Evolutionary conservation across 306 rosid species (phyloP), one percentile per base, ranked within the genome.

Genomic region (Acacia melanoxylon): DNA sequence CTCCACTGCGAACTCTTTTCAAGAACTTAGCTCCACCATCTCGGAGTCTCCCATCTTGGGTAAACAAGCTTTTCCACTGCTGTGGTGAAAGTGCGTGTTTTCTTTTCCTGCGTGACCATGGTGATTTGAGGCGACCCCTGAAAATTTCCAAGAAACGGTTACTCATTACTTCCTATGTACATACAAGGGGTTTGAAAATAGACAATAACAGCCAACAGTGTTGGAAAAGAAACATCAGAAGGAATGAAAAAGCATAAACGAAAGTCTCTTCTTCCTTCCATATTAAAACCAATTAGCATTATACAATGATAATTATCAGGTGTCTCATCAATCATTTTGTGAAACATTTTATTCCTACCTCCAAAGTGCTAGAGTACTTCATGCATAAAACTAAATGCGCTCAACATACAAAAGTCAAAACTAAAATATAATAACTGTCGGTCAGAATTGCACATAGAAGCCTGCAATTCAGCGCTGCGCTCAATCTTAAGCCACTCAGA

Each of bases 1-100:
- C 99, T 85, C 98, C 97, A 77, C 99, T 92, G 81, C 99, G 98
- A 91, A 94, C 99, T 87, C 92, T 96, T 81, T 94, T 96, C 88
- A 96, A 85, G 86, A 96, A 89, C 84, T 92, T 96, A 13, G 89
- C 85, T 83, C 98, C 98, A 24, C 97, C 95, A 78, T 93, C 98
- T 0, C 94, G 92, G 22, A 96, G 88, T 52, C 81, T 92, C 51
- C 99, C 99, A 33, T 96, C 99, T 33, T 86, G 92, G 31, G 94
- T 87, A 80, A 92, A 94, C 83, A 94, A 86, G 59, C 80, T 81
- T 77, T 84, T 90, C 99, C 99, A 96, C 80, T 90, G 94, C 73
- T 81, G 92, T 84, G 91, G 88, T 76, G 93, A 84, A 87, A 94
- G 98, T 52, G 88, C 97, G 35, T 82, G 94, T 85, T 96, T 96